Percentiles rank a stretch among this genome's conserved stretches.
Evolutionary conservation across 352 stramenopile genomes (phyloP).

Genomic region (Phytophthora gonapodyides): DNA sequence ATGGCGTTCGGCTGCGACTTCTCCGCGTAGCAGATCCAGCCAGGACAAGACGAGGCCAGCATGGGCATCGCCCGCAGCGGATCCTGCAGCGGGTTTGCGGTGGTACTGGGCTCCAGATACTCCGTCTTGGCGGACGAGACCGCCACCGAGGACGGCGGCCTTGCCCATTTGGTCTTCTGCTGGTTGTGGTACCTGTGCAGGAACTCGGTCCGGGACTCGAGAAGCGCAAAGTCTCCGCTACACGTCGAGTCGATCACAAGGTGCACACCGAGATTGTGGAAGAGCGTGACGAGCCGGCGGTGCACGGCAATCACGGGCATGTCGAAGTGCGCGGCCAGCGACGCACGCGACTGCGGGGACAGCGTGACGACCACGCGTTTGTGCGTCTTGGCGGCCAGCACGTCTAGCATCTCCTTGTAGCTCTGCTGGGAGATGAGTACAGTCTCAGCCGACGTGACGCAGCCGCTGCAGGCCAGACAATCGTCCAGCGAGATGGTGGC

Average conservation of each 20-base stretch:
- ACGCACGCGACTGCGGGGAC: conserved; percentile 88
- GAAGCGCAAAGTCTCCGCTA: conserved; percentile 91
- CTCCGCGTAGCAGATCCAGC: conserved; percentile 98
- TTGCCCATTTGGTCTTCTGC: conserved; percentile 66
- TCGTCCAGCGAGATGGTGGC: conserved; percentile 95
- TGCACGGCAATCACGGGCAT: conserved; percentile 70
- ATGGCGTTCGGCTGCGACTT: conserved; percentile 96
- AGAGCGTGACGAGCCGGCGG: conserved; percentile 76
- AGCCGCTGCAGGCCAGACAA: conserved; percentile 97
- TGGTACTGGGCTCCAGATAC: conserved; percentile 61
- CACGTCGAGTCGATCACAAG: conserved; percentile 93
- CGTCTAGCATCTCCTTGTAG: conserved; percentile 85
- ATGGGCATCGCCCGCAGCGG: conserved; percentile 87
- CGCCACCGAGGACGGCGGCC: conserved; percentile 71
- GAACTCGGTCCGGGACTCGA: conserved; percentile 93
- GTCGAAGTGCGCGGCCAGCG: conserved; percentile 81
- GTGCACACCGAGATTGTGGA: conserved; percentile 84
- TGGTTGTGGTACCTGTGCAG: conserved; percentile 83
- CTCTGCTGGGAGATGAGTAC: conserved; percentile 98
- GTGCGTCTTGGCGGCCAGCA: conserved; percentile 49
- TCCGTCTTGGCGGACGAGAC: conserved; percentile 72
- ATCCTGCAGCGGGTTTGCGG: conserved; percentile 60
- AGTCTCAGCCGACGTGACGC: conserved; percentile 98
- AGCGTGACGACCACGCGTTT: conserved; percentile 85
- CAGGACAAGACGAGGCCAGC: conserved; percentile 96